Evolutionary conservation across 2,329 filamentous ascomycete species (phyloP).

Genomic region (Phialophora expanda): DNA sequence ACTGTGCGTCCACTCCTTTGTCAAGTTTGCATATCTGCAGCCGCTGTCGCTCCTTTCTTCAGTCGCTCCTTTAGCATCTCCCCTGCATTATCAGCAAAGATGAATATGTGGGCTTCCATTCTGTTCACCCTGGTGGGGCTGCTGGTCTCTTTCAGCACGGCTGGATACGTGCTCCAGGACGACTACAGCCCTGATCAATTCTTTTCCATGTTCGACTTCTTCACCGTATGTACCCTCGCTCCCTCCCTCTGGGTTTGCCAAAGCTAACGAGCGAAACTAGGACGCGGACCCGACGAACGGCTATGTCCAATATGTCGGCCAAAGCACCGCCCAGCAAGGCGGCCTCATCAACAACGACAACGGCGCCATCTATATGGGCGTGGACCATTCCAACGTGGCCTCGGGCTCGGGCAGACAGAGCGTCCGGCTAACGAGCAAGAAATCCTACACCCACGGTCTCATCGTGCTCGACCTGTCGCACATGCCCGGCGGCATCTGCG

Average conservation of each 20-base stretch:
- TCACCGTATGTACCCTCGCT: conserved; percentile 47
- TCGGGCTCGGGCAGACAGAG: conserved; percentile 68
- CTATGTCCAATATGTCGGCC: conserved; percentile 71
- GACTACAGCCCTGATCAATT: conserved; percentile 56
- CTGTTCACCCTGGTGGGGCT: conserved; percentile 36
- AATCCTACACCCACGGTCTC: conserved; percentile 67
- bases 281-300: conserved; percentile 72
- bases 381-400: conserved; percentile 65
- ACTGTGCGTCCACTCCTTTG: conserved; percentile 33
- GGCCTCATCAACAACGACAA: conserved; percentile 64
- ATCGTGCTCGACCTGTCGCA: conserved; percentile 74
- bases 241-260: background rate
- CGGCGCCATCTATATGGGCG: conserved; percentile 69
- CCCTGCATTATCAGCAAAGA: conserved; percentile 26
- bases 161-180: conserved; percentile 53
- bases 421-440: conserved; percentile 71
- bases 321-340: conserved; percentile 61
- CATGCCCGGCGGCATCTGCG: conserved; percentile 73
- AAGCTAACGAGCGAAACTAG: conserved; percentile 38
- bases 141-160: conserved; percentile 40
- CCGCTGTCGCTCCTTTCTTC: conserved; percentile 23
- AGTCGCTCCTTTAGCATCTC: conserved; percentile 14
- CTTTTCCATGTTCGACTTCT: conserved; percentile 61
- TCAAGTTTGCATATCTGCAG: conserved; percentile 13
- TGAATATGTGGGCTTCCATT: conserved; percentile 38